Base-by-base conservation (phyloP, 257 asterid genomes). In the Linaria vulgaris region DNA sequence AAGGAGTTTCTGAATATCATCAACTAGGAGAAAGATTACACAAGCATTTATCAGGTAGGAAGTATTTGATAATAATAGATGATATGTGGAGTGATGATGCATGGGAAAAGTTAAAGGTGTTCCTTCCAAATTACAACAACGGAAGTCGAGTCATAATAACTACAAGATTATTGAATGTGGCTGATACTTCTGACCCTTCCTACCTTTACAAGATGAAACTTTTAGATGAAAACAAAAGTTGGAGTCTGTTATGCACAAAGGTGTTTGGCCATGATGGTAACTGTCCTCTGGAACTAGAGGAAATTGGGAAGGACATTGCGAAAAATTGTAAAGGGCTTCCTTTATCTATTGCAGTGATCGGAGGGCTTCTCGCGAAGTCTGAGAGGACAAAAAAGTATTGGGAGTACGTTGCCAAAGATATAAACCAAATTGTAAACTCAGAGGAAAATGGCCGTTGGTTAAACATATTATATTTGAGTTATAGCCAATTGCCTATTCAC, bases 291-390 rank as follows among this genome's bases (percentile, higher is more conserved):
- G 74, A 70, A 51, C 24, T 75, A 59, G 72, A 63, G 47, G 67
- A 55, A 49, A 21, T 56, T 49, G 79, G 75, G 20, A 70, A 59
- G 48, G 20, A 43, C 43, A 69, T 69, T n/a, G 65, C 68, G 16
- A 64, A 59, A 64, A 74, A 30, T 41, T 74, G 79, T n/a, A 15
- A 53, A 7, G 79, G 79, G 19, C 74, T 74, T 52, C 79, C 79
- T 5, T 46, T 74, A n/a, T 68, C 74, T 38, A 58, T 69, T 38
- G 65, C 59, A 5, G 74, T 74, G 11, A 59, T 74, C 21, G 65
- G 68, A 13, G 79, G 79, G 41, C 49, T 63, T 44, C 75, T 74
- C 24, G 61, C 61, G 3, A 74, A 63, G 44, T 58, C 54, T n/a
- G 37, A 51, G 3, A 56, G 4, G 52, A 64, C 60, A 22, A 45